Percentiles rank a stretch among this genome's conserved stretches.
Conservation (phyloP, 345 rosid genomes). For the Brassica juncea region DNA sequence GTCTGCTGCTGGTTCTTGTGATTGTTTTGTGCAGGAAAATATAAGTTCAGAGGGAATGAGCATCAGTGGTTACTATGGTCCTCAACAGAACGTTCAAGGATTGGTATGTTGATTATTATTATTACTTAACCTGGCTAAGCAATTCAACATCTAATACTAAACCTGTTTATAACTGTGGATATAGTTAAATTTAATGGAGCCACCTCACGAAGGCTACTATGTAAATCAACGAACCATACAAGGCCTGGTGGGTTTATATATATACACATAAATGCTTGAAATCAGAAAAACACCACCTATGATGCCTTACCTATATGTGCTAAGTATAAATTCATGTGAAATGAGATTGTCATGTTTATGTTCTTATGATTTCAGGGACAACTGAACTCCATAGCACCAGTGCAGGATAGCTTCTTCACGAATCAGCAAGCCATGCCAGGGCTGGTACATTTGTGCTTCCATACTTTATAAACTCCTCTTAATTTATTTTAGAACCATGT, state of each 20-base stretch:
- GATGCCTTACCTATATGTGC: not conserved
- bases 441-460: conserved; percentile 44
- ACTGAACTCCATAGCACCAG: conserved; percentile 46
- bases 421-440: conserved; percentile 58
- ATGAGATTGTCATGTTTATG: not conserved
- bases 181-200: conserved; percentile 67
- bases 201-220: conserved; percentile 66
- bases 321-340: not conserved
- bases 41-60: conserved; percentile 52
- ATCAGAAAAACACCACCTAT: not conserved
- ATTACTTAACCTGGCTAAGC: not conserved
- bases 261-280: not conserved
- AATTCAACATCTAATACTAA: conserved; percentile 7
- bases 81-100: conserved; percentile 60
- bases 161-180: conserved; percentile 39
- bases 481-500: not conserved
- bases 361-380: conserved; percentile 49
- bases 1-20: not conserved
- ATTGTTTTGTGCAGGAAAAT: conserved; percentile 46
- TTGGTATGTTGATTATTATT: conserved; percentile 42
- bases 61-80: conserved; percentile 55
- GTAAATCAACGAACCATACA: conserved; percentile 57
- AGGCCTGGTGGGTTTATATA: conserved; percentile 47
- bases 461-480: not conserved
- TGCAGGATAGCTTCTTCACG: conserved; percentile 52